These are phyloP conservation scores for Tuctoria greenei DNA, from an alignment of 176 grass and related monocot species.

Conservation along the genomic window DNA sequence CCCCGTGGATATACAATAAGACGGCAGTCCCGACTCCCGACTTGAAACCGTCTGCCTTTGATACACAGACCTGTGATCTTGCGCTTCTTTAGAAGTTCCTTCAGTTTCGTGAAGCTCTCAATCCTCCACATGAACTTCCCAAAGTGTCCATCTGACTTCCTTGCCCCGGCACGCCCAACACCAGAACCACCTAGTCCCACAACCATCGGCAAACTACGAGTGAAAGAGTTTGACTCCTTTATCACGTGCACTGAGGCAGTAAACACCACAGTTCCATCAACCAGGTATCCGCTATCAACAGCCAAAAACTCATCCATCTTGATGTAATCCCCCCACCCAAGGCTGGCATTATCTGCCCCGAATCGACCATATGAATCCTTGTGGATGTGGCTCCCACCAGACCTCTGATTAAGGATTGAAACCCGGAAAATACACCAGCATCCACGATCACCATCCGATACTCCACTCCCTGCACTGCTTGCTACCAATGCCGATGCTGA, in stretches of 20 bases:
- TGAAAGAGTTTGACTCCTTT: slow-evolving; percentile 85
- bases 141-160: slow-evolving; percentile 82
- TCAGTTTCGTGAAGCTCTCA: slow-evolving; percentile 85
- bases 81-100: slow-evolving; percentile 93
- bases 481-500: slow-evolving; percentile 18
- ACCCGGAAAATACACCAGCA: slow-evolving; percentile 96
- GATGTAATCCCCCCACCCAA: slow-evolving; percentile 93
- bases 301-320: slow-evolving; percentile 84
- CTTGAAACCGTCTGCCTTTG: slow-evolving; percentile 93
- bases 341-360: slow-evolving; percentile 71
- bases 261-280: slow-evolving; percentile 74
- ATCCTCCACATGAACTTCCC: slow-evolving; percentile 95
- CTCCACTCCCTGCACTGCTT: slow-evolving; percentile 23
- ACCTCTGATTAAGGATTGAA: slow-evolving; percentile 71
- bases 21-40: slow-evolving; percentile 86
- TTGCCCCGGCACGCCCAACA: slow-evolving; percentile 47
- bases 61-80: slow-evolving; percentile 88
- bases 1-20: slow-evolving; percentile 99
- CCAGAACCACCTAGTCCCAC: slow-evolving; percentile 42
- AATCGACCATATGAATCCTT: slow-evolving; percentile 89
- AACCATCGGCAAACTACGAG: slow-evolving; percentile 51
- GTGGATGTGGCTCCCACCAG: slow-evolving; percentile 66
- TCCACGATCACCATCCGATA: slow-evolving; percentile 64
- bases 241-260: slow-evolving; percentile 83
- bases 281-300: slow-evolving; percentile 58